Conservation (phyloP, 140 eudicot species). For the Cichorium intybus region DNA sequence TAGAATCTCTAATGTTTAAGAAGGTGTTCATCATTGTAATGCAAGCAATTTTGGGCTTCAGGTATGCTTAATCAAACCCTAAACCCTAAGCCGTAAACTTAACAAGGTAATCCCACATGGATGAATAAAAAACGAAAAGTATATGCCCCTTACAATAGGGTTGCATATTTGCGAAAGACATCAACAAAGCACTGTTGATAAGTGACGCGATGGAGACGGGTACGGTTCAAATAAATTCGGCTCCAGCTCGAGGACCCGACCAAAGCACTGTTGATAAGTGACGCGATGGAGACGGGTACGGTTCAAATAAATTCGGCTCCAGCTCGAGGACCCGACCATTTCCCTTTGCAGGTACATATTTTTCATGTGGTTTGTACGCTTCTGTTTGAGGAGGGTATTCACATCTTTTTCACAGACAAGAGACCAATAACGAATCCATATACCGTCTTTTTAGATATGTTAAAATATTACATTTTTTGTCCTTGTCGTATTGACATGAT, state of each 20-base stretch:
- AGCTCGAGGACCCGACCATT: conserved; percentile 97
- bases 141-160: conserved; percentile 39
- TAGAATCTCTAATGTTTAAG: conserved; percentile 28
- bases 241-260: conserved; percentile 99
- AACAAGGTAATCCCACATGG: too few relatives aligned
- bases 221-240: conserved; percentile 91
- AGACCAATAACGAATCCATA: too few relatives aligned
- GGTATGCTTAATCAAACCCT: conserved; percentile 49
- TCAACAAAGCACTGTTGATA: conserved; percentile 90
- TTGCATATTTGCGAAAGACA: conserved; percentile 85
- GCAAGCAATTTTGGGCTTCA: conserved; percentile 96
- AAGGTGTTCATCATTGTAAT: conserved; percentile 89
- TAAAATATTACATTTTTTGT: too few relatives aligned
- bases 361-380: conserved; percentile 17
- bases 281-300: conserved; percentile 94
- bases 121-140: too few relatives aligned
- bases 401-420: background rate
- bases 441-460: background rate
- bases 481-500: too few relatives aligned
- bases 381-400: background rate
- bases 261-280: conserved; percentile 93
- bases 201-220: conserved; percentile 98
- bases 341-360: conserved; percentile 98
- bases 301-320: conserved; percentile 98
- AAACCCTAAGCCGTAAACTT: background rate